These are phyloP conservation scores for Nymphaea colorata DNA, from an alignment of 164 flowering plant genomes.

Conservation along the genomic window DNA sequence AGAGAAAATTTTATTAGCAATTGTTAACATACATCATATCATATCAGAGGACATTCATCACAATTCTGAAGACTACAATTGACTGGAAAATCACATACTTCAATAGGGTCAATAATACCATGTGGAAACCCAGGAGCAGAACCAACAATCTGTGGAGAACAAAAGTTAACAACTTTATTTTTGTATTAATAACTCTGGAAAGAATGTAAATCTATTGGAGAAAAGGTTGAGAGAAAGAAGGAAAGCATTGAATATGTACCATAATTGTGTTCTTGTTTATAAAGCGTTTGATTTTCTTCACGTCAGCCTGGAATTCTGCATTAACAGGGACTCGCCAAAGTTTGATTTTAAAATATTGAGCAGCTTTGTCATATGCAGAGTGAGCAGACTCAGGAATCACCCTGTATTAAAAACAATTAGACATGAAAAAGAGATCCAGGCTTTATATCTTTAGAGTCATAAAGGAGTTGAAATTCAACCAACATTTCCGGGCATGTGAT, in stretches of 20 bases:
- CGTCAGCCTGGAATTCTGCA: slow-evolving; percentile 78
- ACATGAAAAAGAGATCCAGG: not conserved
- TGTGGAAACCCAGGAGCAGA: slow-evolving; percentile 98
- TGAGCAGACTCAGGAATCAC: slow-evolving; percentile 96
- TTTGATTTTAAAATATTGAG: slow-evolving; percentile 90
- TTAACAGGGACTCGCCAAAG: slow-evolving; percentile 87
- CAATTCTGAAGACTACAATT: not conserved
- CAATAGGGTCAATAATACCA: slow-evolving; percentile 93
- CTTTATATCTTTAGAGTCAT: not conserved
- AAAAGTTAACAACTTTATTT: slow-evolving; percentile 9
- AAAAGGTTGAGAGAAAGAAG: too few relatives aligned
- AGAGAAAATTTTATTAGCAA: not conserved
- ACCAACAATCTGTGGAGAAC: slow-evolving; percentile 69
- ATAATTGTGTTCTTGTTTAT: slow-evolving; percentile 78
- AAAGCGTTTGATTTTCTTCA: slow-evolving; percentile 44
- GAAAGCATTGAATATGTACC: slow-evolving; percentile 24
- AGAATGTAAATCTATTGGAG: too few relatives aligned
- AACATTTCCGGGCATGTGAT: slow-evolving; percentile 86
- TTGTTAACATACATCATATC: slow-evolving; percentile 2
- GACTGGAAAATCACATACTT: slow-evolving; percentile 29
- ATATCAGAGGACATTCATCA: not conserved
- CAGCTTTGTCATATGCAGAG: slow-evolving; percentile 98
- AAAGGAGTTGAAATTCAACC: slow-evolving; percentile 5
- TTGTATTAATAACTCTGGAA: not conserved
- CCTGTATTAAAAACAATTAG: slow-evolving; percentile 27